A percentile compares a stretch with the other conserved stretches of the same genome.
phyloP scores from a whole-genome alignment of 345 rosid species.

The Mangifera indica region DNA sequence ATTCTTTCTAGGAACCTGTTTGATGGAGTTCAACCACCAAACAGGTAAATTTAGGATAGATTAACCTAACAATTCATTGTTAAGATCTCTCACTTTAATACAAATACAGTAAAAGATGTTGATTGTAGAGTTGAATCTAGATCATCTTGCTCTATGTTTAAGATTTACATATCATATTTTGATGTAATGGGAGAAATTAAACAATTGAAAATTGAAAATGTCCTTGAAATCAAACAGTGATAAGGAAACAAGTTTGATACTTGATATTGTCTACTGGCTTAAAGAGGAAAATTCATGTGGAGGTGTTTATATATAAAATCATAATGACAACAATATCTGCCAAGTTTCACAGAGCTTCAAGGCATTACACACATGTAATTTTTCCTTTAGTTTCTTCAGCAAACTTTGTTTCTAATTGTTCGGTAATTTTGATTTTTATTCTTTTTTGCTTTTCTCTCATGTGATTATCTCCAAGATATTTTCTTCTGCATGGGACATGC shows the following conservation, averaged over 20 bases:
- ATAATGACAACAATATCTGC: neutral
- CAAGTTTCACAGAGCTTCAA: neutral
- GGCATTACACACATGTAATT: constrained; percentile 10
- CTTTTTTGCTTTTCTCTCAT: neutral
- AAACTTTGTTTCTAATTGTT: neutral
- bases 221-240: neutral
- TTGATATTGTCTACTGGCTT: neutral
- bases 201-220: too few relatives aligned
- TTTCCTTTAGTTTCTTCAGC: constrained; percentile 14
- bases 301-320: neutral
- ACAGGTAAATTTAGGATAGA: too few relatives aligned
- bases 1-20: too few relatives aligned
- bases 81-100: too few relatives aligned
- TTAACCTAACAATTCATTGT: too few relatives aligned
- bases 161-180: too few relatives aligned
- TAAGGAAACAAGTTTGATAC: neutral
- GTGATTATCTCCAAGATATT: neutral
- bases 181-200: too few relatives aligned
- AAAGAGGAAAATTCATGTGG: neutral
- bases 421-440: neutral
- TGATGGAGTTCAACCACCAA: too few relatives aligned
- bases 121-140: too few relatives aligned
- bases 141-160: too few relatives aligned
- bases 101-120: too few relatives aligned
- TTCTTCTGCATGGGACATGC: neutral